Percentiles rank a stretch among this genome's conserved stretches.
Conservation (phyloP, 352 stramenopile species). For the Globisporangium uncinulatum region DNA sequence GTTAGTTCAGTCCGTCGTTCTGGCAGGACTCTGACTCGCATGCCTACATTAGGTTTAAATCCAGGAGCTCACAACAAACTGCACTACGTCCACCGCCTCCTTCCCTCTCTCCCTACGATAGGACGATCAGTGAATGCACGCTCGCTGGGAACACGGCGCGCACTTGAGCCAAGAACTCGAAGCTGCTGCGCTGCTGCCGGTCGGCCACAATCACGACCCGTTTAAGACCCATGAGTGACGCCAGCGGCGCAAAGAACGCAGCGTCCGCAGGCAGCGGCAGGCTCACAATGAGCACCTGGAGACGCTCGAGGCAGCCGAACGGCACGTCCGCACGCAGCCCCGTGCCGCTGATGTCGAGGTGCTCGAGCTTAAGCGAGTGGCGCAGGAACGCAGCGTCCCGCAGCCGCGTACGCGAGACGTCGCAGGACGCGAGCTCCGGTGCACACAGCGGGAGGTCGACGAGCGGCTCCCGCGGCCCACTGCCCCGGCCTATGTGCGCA, state of each 20-base stretch:
- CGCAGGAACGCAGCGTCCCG: conserved; percentile 1
- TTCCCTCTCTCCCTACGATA: too few relatives aligned
- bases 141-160: too few relatives aligned
- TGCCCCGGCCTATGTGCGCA: not conserved
- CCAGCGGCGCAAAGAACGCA: conserved; percentile 3
- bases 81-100: too few relatives aligned
- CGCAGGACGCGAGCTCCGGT: conserved; percentile 3
- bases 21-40: too few relatives aligned
- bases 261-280: not conserved
- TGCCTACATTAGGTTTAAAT: too few relatives aligned
- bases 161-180: too few relatives aligned
- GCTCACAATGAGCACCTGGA: conserved; percentile 4
- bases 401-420: not conserved
- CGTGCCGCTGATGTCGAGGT: conserved; percentile 7
- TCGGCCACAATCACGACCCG: not conserved
- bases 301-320: not conserved
- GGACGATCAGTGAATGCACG: too few relatives aligned
- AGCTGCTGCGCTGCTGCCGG: too few relatives aligned
- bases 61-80: too few relatives aligned
- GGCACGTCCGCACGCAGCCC: not conserved
- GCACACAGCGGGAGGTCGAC: conserved; percentile 3
- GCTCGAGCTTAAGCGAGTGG: not conserved
- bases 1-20: not conserved
- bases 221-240: not conserved
- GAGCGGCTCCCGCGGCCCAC: not conserved